Conservation (phyloP, 257 asterid species). For the Ballota nigra region DNA sequence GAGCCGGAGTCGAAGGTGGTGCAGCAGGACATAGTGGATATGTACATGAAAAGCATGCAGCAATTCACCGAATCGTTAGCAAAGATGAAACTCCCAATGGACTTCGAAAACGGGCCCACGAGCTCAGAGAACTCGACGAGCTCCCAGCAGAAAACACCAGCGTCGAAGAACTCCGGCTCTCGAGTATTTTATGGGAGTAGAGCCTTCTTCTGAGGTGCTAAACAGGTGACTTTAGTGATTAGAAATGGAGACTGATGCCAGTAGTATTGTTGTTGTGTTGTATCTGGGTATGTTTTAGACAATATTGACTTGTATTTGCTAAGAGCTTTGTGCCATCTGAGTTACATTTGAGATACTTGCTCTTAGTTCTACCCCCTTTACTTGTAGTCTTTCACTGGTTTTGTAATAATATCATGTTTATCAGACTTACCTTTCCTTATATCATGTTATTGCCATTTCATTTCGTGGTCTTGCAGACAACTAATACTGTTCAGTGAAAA, state of each 20-base stretch:
- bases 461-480: not conserved
- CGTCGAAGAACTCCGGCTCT: constrained; percentile 70
- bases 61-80: constrained; percentile 90
- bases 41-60: constrained; percentile 99
- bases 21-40: constrained; percentile 94
- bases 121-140: constrained; percentile 77
- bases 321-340: constrained; percentile 28
- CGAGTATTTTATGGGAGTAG: constrained; percentile 94
- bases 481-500: not conserved
- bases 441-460: not conserved
- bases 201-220: constrained; percentile 72
- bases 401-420: constrained; percentile 19
- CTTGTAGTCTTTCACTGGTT: constrained; percentile 11
- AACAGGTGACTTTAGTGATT: constrained; percentile 53
- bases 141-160: constrained; percentile 67
- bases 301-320: constrained; percentile 36
- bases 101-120: constrained; percentile 64
- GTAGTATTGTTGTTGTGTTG: constrained; percentile 31
- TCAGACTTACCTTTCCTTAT: not conserved
- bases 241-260: constrained; percentile 47
- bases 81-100: constrained; percentile 94
- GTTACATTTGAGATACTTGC: constrained; percentile 27
- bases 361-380: no score
- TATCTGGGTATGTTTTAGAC: constrained; percentile 34
- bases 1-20: constrained; percentile 74